Evolutionary conservation across 148 eudicot genomes (phyloP).

Genomic region (Chenopodium album): DNA sequence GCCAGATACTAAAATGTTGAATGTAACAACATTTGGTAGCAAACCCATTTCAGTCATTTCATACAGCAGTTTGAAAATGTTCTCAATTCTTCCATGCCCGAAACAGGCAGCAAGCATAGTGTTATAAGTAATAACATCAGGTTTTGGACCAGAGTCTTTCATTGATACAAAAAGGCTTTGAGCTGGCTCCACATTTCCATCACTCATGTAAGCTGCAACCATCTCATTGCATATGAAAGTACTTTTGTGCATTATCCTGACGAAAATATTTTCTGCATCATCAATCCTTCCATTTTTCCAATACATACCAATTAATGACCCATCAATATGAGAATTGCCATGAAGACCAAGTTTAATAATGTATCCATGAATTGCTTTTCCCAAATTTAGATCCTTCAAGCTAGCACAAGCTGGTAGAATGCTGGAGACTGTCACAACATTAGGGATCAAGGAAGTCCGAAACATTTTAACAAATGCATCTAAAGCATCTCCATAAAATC

Average conservation of each 20-base stretch:
- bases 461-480: constrained; percentile 39
- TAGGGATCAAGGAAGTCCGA: constrained; percentile 30
- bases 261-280: constrained; percentile 40
- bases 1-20: constrained; percentile 49
- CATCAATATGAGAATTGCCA: constrained; percentile 36
- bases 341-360: constrained; percentile 38
- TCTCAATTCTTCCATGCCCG: constrained; percentile 39
- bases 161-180: constrained; percentile 32
- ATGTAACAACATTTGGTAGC: constrained; percentile 42
- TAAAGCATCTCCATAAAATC: constrained; percentile 43
- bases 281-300: constrained; percentile 45
- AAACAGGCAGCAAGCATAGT: constrained; percentile 49
- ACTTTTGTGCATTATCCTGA: constrained; percentile 33
- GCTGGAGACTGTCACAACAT: constrained; percentile 46
- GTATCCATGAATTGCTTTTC: constrained; percentile 47
- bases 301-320: constrained; percentile 50
- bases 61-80: constrained; percentile 33
- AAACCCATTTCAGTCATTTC: constrained; percentile 44
- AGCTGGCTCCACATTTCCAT: constrained; percentile 35
- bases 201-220: constrained; percentile 50
- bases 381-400: constrained; percentile 36
- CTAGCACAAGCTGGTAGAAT: constrained; percentile 49
- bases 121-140: constrained; percentile 53
- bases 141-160: constrained; percentile 37
- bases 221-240: constrained; percentile 54